Base-by-base conservation (phyloP, 2,329 filamentous ascomycete species). In the Pyricularia pennisetigena region DNA sequence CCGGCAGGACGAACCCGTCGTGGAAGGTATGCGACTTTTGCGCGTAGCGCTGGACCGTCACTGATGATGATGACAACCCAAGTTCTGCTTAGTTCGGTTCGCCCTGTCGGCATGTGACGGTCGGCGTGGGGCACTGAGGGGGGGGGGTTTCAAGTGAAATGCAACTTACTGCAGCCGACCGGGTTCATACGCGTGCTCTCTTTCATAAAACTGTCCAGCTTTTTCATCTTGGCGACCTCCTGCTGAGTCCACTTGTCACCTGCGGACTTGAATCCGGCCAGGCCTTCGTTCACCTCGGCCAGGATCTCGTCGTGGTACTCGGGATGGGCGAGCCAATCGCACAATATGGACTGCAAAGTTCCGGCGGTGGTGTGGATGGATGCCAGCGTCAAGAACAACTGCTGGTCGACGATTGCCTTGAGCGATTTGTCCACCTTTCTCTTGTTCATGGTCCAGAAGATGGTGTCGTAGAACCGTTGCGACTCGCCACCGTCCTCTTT, bases 231-330 rank as follows among this genome's bases (percentile, higher is more conserved):
- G 62, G 75, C 74, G 41, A 76, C 68, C 59, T 73, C 74, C 41
- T 49, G 41, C 26, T 73, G 74, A 65, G 76, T 73, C n/a, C n/a
- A 24, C 6, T 62, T 24, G 57, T 12, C n/a, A 4, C 57, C n/a
- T 5, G n/a, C 57, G 12, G 3, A 4, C 5, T 71, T 70, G 49
- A 71, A 76, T 23, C 75, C 74, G 12, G 41, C 41, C 10, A 49
- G 41, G 4, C 41, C 10, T 9, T 49, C 10, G 41, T 49, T 73
- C 0, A 83, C 71, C 71, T 88, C 86, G 23, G 84, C 78, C 1
- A 86, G 81, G 1, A 88, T 74, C 12, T 81, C 79, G 4, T 82
- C 77, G 41, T 84, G 75, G 71, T 83, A 79, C 35, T 87, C 81
- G 0, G 84, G 85, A 71, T 78, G 75, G 4, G 81, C 78, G 0